Evolutionary conservation across 2,329 filamentous ascomycete genomes (phyloP).

Genomic region (Proliferodiscus dingleyae): DNA sequence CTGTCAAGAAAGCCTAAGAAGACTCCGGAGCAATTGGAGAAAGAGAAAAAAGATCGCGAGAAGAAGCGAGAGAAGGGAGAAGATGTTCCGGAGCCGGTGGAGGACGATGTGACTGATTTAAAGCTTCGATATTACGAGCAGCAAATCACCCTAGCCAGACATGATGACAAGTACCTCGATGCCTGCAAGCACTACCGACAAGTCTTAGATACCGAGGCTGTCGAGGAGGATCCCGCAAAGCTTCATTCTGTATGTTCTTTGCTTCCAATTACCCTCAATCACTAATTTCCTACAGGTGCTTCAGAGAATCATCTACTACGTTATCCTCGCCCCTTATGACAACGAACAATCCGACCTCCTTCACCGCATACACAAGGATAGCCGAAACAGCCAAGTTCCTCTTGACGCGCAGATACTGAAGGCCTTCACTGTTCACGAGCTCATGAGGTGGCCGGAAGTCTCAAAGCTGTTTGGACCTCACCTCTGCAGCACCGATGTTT

Average conservation of each 20-base stretch:
- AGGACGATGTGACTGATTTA: conserved; percentile 90
- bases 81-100: conserved; percentile 71
- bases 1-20: conserved; percentile 88
- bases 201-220: conserved; percentile 90
- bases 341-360: conserved; percentile 98
- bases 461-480: conserved; percentile 84
- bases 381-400: conserved; percentile 71
- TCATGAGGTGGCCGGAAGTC: conserved; percentile 98
- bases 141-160: conserved; percentile 91
- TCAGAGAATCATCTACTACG: conserved; percentile 94
- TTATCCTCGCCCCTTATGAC: conserved; percentile 93
- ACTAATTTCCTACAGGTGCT: conserved; percentile 58
- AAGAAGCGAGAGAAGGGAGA: conserved; percentile 76
- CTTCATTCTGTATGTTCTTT: conserved; percentile 68
- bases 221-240: conserved; percentile 83
- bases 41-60: conserved; percentile 83
- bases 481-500: conserved; percentile 84
- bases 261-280: background rate
- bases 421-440: conserved; percentile 89
- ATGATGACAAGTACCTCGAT: conserved; percentile 95
- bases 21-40: conserved; percentile 81
- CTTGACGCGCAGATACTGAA: conserved; percentile 83
- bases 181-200: conserved; percentile 98
- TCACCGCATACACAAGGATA: conserved; percentile 83
- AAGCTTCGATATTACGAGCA: conserved; percentile 97